Evolutionary conservation across 805 yeast genomes (phyloP), one percentile per base, ranked within the genome.

Genomic region (Candida succiphila): DNA sequence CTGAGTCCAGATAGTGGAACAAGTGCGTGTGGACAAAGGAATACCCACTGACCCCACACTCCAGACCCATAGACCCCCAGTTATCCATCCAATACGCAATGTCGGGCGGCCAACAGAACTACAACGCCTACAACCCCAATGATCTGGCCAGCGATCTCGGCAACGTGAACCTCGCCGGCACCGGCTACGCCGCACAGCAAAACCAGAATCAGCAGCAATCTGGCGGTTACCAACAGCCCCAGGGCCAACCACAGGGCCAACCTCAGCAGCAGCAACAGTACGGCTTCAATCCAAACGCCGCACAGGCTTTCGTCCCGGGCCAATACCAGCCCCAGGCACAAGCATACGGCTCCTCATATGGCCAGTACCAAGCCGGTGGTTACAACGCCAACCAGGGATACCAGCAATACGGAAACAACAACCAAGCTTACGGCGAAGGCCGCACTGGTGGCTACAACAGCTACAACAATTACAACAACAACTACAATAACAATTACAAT

Each of bases 71-170:
- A n/a, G n/a, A n/a, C n/a, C n/a, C n/a, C n/a, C n/a, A n/a, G n/a
- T n/a, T n/a, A n/a, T n/a, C n/a, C n/a, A n/a, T n/a, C n/a, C n/a
- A n/a, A n/a, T n/a, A n/a, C n/a, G n/a, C n/a, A n/a, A 36, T 30
- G 50, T 44, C 37, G 3, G 54, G 32, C 15, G 38, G 35, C 28
- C 56, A 55, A 35, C 63, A 58, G 44, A n/a, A n/a, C n/a, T n/a
- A n/a, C n/a, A n/a, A n/a, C n/a, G n/a, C n/a, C n/a, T 54, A 56
- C 46, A 60, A 52, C 42, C 61, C 60, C 39, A 67, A 68, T 44
- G 56, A 66, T 36, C 54, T 69, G 57, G 50, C 63, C 30, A 58
- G 61, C 40, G 66, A 63, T 42, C 48, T 71, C 46, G 65, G 60
- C 41, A 61, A 67, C 41, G 44, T 66, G 38, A 58, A 62, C 37